Evolutionary conservation across 495 filamentous ascomycete species (phyloP), one percentile per base, ranked within the genome.

Genomic region (Friedmanniomyces endolithicus): DNA sequence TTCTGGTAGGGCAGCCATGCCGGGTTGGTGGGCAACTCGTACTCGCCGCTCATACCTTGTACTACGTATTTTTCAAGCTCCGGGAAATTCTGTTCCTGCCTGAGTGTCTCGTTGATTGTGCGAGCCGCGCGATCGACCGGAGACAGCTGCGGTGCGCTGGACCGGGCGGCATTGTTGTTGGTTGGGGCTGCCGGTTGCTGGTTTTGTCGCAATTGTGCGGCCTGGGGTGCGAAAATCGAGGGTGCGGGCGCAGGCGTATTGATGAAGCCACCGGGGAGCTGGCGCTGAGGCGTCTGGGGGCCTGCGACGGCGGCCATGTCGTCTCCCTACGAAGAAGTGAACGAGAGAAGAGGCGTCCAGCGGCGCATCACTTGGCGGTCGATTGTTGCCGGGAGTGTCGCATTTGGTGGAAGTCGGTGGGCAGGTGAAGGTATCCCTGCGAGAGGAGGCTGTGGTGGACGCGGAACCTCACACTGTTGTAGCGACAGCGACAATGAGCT

Each of bases 1-100:
- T 83, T 85, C 54, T 95, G 84, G 64, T 95, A 99, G 1, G 92
- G 92, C 22, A 84, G 81, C 88, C 88, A 95, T 63, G 90, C 76
- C 17, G 76, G 68, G 58, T 72, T 63, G 17, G 72, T 67, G 7
- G 73, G 68, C 50, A 77, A 67, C 61, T 96, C 89, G 70, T 97
- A 97, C 60, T 96, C 89, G 59, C 86, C 89, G 1, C 88, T 94
- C 64, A 82, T 84, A 63, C 85, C 85, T 73, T 95, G 89, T 65
- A 80, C 82, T 59, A 94, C 75, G 69, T 95, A 95, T 61, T 78
- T 85, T 68, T 97, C 92, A 6, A 99, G 73, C 57, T 94, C 87
- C 9, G 89, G 89, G 65, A 87, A 97, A 63, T 82, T 81, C 61
- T 80, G 75, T 64, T 97, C 94, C 50, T 76, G 74, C 31, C 72